Evolutionary conservation across 495 filamentous ascomycete genomes (phyloP).

Genomic region (Tetracladium setigerum): DNA sequence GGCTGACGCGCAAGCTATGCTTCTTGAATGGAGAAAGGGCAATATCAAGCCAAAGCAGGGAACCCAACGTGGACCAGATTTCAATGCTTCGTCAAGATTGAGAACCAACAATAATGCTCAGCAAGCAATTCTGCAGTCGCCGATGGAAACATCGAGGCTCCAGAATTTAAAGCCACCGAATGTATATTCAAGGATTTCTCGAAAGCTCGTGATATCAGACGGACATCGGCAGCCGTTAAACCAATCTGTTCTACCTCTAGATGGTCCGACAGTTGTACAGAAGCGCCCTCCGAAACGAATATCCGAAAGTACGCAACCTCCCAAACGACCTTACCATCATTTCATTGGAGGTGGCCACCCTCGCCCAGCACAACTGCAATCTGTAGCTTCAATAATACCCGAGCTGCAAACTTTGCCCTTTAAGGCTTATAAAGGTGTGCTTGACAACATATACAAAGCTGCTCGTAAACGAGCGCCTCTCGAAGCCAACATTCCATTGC

Average conservation of each 20-base stretch:
- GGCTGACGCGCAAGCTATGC: slow-evolving; percentile 56
- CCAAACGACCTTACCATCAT: too few species aligned
- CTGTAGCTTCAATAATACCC: too few species aligned
- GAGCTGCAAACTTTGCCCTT: too few species aligned
- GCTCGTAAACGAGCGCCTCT: neutral
- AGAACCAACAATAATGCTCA: neutral
- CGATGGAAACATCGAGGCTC: slow-evolving; percentile 6
- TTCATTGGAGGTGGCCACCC: too few species aligned
- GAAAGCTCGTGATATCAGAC: slow-evolving; percentile 4
- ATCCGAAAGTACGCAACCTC: too few species aligned
- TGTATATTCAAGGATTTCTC: slow-evolving; percentile 11
- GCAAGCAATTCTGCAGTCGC: slow-evolving; percentile 12
- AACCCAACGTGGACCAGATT: too few species aligned
- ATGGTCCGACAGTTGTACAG: too few species aligned
- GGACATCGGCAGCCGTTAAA: slow-evolving; percentile 4
- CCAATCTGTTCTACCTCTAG: too few species aligned
- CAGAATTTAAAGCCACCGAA: slow-evolving; percentile 14
- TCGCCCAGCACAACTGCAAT: too few species aligned
- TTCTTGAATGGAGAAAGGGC: slow-evolving; percentile 73
- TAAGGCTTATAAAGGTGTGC: slow-evolving; percentile 32
- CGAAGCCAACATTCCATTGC: slow-evolving; percentile 12
- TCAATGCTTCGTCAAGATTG: neutral
- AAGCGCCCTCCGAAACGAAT: too few species aligned
- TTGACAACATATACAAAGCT: slow-evolving; percentile 38
- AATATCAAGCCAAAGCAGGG: slow-evolving; percentile 37